A percentile compares a stretch with the other conserved stretches of the same genome.
These are phyloP conservation scores for Russula griseocarnosa DNA, from an alignment of 768 basidiomycete species.

Conservation along the genomic window DNA sequence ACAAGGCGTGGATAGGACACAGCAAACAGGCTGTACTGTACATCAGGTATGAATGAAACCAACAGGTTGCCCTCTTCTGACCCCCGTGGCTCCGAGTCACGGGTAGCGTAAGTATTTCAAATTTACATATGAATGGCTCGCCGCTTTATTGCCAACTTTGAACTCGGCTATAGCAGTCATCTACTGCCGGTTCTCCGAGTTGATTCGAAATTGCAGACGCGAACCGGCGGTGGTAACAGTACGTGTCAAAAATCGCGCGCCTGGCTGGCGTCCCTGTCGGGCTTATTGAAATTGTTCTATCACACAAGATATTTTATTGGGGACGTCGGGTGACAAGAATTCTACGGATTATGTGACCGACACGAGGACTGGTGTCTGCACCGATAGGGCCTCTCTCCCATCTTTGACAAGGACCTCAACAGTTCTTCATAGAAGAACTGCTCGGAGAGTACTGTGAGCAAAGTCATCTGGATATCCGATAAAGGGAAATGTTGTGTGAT, in stretches of 20 bases:
- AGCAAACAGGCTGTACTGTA: constrained; percentile 6
- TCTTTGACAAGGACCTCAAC: not conserved
- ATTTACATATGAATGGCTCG: constrained; percentile 6
- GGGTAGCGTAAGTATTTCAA: constrained; percentile 15
- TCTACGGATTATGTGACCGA: not conserved
- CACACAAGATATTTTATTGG: not conserved
- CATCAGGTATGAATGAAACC: not conserved
- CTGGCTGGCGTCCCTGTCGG: not conserved
- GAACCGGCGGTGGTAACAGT: not conserved
- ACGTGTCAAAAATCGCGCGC: not conserved
- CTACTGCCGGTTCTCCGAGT: not conserved
- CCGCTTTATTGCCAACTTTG: too few species aligned
- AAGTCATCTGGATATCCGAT: not conserved
- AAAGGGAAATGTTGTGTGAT: not conserved
- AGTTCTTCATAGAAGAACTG: not conserved
- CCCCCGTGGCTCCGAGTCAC: constrained; percentile 1
- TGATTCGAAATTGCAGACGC: not conserved
- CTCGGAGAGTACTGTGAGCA: not conserved
- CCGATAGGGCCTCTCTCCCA: not conserved
- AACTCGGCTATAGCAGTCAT: not conserved
- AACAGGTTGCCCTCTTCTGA: not conserved
- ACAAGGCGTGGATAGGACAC: constrained; percentile 14
- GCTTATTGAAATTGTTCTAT: not conserved
- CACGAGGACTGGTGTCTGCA: not conserved
- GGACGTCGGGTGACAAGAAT: not conserved